A percentile compares a stretch with the other conserved stretches of the same genome.
phyloP scores from a whole-genome alignment of 73 alveolate species.

The Tetrahymena elliotti region DNA sequence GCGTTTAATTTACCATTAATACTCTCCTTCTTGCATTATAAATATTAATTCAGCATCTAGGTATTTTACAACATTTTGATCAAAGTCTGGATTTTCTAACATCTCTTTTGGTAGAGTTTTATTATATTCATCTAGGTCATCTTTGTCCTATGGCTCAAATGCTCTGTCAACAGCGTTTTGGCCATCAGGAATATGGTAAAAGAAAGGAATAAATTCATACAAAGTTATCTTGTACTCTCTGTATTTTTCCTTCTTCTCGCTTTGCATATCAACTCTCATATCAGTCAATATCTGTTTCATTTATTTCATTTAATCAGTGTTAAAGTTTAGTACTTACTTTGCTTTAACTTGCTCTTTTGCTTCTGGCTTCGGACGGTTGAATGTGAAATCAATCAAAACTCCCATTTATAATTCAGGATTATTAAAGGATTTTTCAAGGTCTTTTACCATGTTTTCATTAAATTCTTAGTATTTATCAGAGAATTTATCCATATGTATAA shows the following conservation, averaged over 20 bases:
- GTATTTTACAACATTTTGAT: not conserved
- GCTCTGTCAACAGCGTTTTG: not conserved
- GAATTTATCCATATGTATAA: conserved; percentile 10
- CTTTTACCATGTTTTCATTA: conserved; percentile 9
- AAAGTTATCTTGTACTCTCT: not conserved
- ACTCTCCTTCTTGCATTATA: not conserved
- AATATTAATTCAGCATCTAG: not conserved
- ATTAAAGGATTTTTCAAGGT: not conserved
- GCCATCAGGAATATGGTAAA: not conserved
- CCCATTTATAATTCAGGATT: not conserved
- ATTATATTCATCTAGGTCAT: not conserved
- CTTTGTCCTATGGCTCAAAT: not conserved
- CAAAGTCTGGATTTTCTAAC: not conserved
- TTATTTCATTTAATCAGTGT: not conserved
- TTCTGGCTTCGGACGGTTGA: not conserved
- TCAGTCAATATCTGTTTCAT: not conserved
- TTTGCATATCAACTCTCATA: not conserved
- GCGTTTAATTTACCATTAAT: not conserved
- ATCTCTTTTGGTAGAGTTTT: not conserved
- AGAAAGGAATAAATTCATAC: not conserved
- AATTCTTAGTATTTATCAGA: conserved; percentile 22
- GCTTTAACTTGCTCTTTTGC: not conserved
- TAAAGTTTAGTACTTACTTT: not conserved
- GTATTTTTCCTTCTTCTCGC: not conserved
- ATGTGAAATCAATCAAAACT: not conserved